Evolutionary conservation across 2,329 filamentous ascomycete species (phyloP), one percentile per base, ranked within the genome.

Genomic region (Fusarium siculi): DNA sequence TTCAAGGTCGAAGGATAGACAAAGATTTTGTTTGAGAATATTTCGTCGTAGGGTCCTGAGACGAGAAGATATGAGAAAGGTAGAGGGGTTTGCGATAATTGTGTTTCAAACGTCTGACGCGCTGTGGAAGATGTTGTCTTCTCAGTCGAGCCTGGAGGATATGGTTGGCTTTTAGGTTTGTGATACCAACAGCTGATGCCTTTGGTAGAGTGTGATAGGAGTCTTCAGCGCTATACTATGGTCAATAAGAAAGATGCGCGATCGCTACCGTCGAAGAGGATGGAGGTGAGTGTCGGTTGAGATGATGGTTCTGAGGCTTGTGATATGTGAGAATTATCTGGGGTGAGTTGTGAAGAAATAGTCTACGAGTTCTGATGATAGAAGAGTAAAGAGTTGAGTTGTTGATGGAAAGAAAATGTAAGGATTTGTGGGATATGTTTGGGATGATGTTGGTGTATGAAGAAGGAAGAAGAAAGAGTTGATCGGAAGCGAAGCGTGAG

Each of bases 371-470:
- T 7, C 25, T 1, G 25, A 46, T 10, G 18, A 19, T 15, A 19
- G 32, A 50, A 23, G 16, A 10, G 4, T 23, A 12, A 34, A 34
- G 3, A 11, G 19, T 4, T 34, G 7, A 8, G 1, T 11, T 15
- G 0, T 34, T 16, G 49, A 5, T 18, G 9, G 14, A 28, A 12
- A 1, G 19, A 18, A n/a, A 16, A 37, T 7, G 7, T 4, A 7
- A 23, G 25, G 2, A 12, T 25, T 21, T 4, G 18, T 28, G 18
- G 4, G 28, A 19, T n/a, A 8, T 25, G 12, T 9, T 28, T 25
- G 12, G 6, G 34, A 5, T n/a, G 14, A 2, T 21, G 34, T 37
- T 53, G 34, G 50, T n/a, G 30, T 52, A 5, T 28, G 5, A 2
- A 28, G 14, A 7, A 37, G 12, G 14, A 37, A 37, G 18, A n/a